Evolutionary conservation across 2,329 filamentous ascomycete species (phyloP).

Genomic region (Tolypocladium tundrense): DNA sequence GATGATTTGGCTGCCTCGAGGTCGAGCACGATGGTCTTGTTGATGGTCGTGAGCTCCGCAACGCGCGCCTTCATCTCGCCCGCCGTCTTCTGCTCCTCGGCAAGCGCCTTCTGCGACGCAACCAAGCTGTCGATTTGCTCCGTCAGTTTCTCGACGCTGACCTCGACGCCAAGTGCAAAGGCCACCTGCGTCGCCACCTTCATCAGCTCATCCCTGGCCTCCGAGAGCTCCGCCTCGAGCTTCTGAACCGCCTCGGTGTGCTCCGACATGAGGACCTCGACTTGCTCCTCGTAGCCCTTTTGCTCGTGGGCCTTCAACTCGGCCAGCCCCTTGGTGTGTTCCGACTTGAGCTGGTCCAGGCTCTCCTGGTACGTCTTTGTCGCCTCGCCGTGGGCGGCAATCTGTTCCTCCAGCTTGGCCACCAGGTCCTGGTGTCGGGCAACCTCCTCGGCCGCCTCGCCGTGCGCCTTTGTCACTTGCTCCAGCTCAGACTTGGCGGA

Average conservation of each 20-base stretch:
- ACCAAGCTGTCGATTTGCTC: slow-evolving; percentile 49
- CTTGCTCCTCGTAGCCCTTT: slow-evolving; percentile 45
- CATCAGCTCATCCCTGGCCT: slow-evolving; percentile 56
- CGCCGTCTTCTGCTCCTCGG: slow-evolving; percentile 47
- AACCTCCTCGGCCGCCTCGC: slow-evolving; percentile 35
- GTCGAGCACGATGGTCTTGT: slow-evolving; percentile 49
- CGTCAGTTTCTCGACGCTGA: slow-evolving; percentile 57
- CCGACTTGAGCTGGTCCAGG: slow-evolving; percentile 36
- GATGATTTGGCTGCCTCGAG: slow-evolving; percentile 50
- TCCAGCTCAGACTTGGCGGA: slow-evolving; percentile 58
- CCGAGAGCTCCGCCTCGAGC: slow-evolving; percentile 52
- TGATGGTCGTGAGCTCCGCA: slow-evolving; percentile 45
- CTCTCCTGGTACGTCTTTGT: slow-evolving; percentile 44
- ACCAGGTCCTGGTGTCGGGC: slow-evolving; percentile 37
- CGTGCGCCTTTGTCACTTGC: slow-evolving; percentile 50
- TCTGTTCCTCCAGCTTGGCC: slow-evolving; percentile 45
- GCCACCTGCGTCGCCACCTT: slow-evolving; percentile 55
- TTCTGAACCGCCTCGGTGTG: slow-evolving; percentile 45
- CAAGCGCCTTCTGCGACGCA: slow-evolving; percentile 49
- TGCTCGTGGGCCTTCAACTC: slow-evolving; percentile 38
- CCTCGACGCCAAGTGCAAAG: slow-evolving; percentile 48
- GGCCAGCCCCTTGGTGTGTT: slow-evolving; percentile 39
- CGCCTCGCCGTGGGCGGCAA: slow-evolving; percentile 47
- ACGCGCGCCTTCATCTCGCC: slow-evolving; percentile 46
- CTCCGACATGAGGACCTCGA: slow-evolving; percentile 48